Evolutionary conservation across 2,329 filamentous ascomycete genomes (phyloP).

Genomic region (Graphilbum sp.): DNA sequence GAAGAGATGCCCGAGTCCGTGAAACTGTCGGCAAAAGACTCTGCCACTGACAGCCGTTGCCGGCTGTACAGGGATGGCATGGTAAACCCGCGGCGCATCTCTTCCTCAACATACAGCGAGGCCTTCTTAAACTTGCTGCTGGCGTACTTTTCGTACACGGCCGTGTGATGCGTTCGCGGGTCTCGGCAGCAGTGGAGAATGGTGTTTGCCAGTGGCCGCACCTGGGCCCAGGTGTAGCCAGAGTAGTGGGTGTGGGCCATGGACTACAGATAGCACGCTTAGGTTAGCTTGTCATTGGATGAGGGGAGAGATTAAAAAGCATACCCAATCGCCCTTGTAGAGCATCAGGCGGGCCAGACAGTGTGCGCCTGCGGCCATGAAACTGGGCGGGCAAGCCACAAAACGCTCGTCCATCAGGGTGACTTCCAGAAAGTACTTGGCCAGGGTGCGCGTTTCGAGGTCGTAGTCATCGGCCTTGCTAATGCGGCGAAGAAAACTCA

Average conservation of each 20-base stretch:
- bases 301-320: background rate
- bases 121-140: slow-evolving; percentile 78
- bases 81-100: slow-evolving; percentile 46
- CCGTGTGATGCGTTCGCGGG: slow-evolving; percentile 64
- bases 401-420: slow-evolving; percentile 98
- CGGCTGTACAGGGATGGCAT: slow-evolving; percentile 18
- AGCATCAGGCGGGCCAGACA: slow-evolving; percentile 81
- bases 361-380: slow-evolving; percentile 78
- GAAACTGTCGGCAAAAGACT: background rate
- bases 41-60: slow-evolving; percentile 1
- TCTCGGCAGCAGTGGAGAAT: slow-evolving; percentile 79
- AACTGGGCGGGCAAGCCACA: slow-evolving; percentile 80
- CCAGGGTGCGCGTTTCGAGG: slow-evolving; percentile 80
- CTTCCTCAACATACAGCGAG: slow-evolving; percentile 61
- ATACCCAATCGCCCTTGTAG: slow-evolving; percentile 83
- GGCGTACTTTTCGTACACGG: slow-evolving; percentile 83
- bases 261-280: slow-evolving; percentile 32
- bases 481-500: slow-evolving; percentile 93
- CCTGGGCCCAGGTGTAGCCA: slow-evolving; percentile 75
- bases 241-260: slow-evolving; percentile 81
- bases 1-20: background rate
- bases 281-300: background rate
- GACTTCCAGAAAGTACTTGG: slow-evolving; percentile 95
- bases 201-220: slow-evolving; percentile 59
- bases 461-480: slow-evolving; percentile 99